These are phyloP conservation scores for Fusarium longipes DNA, from an alignment of 2,329 filamentous ascomycete species.

Conservation along the genomic window DNA sequence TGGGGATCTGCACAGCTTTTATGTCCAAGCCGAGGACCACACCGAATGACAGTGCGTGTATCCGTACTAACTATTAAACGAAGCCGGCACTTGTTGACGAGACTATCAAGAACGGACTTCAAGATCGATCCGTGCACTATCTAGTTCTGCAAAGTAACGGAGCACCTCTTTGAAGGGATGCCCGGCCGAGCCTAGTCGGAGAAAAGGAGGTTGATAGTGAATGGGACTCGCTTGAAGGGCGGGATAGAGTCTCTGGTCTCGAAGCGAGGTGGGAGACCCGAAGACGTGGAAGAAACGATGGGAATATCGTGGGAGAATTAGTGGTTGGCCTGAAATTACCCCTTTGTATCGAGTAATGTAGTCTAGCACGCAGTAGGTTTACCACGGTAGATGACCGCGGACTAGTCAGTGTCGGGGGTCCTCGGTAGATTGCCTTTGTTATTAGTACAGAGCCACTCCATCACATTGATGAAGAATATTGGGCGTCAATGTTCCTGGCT, in stretches of 20 bases:
- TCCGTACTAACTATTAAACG: conserved; percentile 29
- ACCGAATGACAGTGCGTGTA: conserved; percentile 8
- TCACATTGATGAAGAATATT: conserved; percentile 1
- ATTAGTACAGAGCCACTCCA: conserved; percentile 4
- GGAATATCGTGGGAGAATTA: conserved; percentile 1
- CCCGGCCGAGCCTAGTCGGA: conserved; percentile 27
- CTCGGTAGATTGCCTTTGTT: conserved; percentile 25
- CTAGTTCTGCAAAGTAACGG: conserved; percentile 27
- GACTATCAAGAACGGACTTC: conserved; percentile 22
- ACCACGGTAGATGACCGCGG: conserved; percentile 15
- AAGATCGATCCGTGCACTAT: conserved; percentile 35
- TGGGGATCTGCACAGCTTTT: conserved; percentile 9
- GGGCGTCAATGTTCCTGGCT: conserved; percentile 3
- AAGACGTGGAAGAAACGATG: conserved; percentile 4
- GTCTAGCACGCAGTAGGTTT: conserved; percentile 13
- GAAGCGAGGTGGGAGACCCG: conserved; percentile 28
- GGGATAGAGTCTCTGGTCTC: conserved; percentile 26
- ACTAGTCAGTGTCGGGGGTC: conserved; percentile 3
- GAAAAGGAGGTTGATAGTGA: conserved; percentile 39
- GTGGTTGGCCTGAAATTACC: conserved; percentile 17
- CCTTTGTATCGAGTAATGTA: conserved; percentile 32
- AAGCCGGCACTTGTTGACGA: conserved; percentile 37
- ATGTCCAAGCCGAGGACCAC: conserved; percentile 9
- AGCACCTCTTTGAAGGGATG: conserved; percentile 29
- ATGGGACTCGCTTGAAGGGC: conserved; percentile 26